A percentile compares a stretch with the other conserved stretches of the same genome.
Evolutionary conservation across 306 rosid species (phyloP).

Genomic region (Glycine latifolia): DNA sequence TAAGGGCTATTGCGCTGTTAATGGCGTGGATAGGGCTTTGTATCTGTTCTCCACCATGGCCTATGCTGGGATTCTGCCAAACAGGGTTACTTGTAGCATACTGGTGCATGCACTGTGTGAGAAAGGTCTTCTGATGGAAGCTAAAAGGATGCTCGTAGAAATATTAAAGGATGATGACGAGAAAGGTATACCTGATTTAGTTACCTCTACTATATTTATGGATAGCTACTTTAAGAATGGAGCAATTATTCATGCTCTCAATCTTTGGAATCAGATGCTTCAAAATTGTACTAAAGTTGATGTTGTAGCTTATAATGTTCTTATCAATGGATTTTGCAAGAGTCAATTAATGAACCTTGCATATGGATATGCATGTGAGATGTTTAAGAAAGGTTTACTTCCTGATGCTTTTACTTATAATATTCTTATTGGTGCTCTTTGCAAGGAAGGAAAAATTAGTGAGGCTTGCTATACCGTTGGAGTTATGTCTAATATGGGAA

Average conservation of each 20-base stretch:
- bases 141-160: conserved; percentile 62
- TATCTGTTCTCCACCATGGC: conserved; percentile 64
- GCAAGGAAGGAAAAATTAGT: conserved; percentile 64
- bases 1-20: conserved; percentile 67
- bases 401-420: conserved; percentile 84
- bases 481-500: conserved; percentile 82
- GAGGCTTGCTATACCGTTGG: conserved; percentile 71
- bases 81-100: conserved; percentile 74
- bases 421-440: conserved; percentile 72
- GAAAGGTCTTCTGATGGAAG: conserved; percentile 67
- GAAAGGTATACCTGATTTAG: conserved; percentile 51
- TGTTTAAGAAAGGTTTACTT: conserved; percentile 81
- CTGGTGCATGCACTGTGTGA: conserved; percentile 80
- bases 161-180: conserved; percentile 55
- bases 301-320: conserved; percentile 81
- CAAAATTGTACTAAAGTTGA: conserved; percentile 60
- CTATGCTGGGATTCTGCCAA: conserved; percentile 66
- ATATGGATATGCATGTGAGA: conserved; percentile 67
- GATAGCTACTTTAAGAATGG: conserved; percentile 73
- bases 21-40: conserved; percentile 69
- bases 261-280: conserved; percentile 73
- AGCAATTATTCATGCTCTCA: conserved; percentile 60
- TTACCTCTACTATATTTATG: conserved; percentile 77
- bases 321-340: conserved; percentile 78
- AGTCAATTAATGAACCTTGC: conserved; percentile 62